Conservation (phyloP, 306 rosid species). For the Pterocarpus macrocarpus region DNA sequence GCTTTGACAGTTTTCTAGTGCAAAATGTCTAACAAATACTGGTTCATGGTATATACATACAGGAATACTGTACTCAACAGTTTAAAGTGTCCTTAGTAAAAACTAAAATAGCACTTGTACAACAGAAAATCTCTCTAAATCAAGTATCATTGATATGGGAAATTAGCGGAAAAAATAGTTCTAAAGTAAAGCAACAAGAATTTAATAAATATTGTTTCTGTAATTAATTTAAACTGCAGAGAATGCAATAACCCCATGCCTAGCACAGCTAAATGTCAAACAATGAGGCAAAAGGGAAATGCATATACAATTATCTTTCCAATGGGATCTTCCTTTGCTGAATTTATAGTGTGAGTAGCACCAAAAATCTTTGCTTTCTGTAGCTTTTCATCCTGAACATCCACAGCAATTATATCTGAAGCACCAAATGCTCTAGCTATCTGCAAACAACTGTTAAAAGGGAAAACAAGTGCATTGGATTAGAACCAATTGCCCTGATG, state of each 20-base stretch:
- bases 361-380: slow-evolving; percentile 85
- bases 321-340: slow-evolving; percentile 77
- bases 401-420: slow-evolving; percentile 92
- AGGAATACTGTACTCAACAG: background rate
- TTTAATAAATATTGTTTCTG: background rate
- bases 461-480: slow-evolving; percentile 35
- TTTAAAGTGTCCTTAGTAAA: background rate
- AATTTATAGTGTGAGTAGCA: slow-evolving; percentile 89
- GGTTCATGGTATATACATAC: background rate
- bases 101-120: background rate
- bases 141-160: background rate
- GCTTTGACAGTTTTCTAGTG: slow-evolving; percentile 3
- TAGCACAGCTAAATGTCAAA: slow-evolving; percentile 17
- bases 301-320: slow-evolving; percentile 75
- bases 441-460: slow-evolving; percentile 93
- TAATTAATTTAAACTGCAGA: slow-evolving; percentile 17
- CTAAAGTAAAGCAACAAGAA: background rate
- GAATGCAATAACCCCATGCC: slow-evolving; percentile 10
- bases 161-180: background rate
- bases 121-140: too few relatives aligned
- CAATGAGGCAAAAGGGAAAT: slow-evolving; percentile 46
- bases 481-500: slow-evolving; percentile 29
- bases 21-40: slow-evolving; percentile 2
- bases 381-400: slow-evolving; percentile 86
- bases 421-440: slow-evolving; percentile 99